Percentiles rank a stretch among this genome's conserved stretches.
Evolutionary conservation across 2,329 filamentous ascomycete species (phyloP).

Genomic region (Hypocreales sp.): DNA sequence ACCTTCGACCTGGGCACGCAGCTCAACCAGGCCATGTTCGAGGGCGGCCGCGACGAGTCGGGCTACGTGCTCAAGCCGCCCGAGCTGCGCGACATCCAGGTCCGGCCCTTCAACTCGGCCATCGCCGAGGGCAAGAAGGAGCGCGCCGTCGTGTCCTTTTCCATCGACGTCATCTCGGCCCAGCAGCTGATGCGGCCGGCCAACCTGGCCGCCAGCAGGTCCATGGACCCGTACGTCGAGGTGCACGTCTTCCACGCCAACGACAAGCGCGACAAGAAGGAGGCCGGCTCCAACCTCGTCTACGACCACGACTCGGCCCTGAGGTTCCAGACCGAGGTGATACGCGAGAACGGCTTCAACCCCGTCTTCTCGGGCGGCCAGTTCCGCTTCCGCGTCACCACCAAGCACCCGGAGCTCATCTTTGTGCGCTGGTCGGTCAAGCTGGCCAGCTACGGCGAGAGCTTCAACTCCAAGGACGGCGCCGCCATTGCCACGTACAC

Average conservation of each 20-base stretch:
- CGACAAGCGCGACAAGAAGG: slow-evolving; percentile 79
- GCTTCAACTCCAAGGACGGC: slow-evolving; percentile 39
- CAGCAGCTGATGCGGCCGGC: slow-evolving; percentile 82
- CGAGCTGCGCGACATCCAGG: slow-evolving; percentile 60
- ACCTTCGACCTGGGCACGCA: slow-evolving; percentile 94
- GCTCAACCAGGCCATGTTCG: slow-evolving; percentile 95
- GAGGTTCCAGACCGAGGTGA: slow-evolving; percentile 63
- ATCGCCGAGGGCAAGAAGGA: slow-evolving; percentile 51
- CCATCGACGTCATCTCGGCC: slow-evolving; percentile 79
- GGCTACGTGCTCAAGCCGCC: slow-evolving; percentile 91
- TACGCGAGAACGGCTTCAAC: slow-evolving; percentile 84
- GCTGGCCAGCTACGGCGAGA: slow-evolving; percentile 65
- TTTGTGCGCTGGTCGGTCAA: slow-evolving; percentile 90
- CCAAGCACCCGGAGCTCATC: slow-evolving; percentile 86
- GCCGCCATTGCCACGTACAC: slow-evolving; percentile 74
- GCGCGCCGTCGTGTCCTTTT: slow-evolving; percentile 71
- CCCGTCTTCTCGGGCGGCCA: slow-evolving; percentile 63
- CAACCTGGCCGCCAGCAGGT: slow-evolving; percentile 52
- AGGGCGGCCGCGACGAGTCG: slow-evolving; percentile 68
- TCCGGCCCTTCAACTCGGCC: slow-evolving; percentile 32
- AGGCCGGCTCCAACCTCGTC: slow-evolving; percentile 43
- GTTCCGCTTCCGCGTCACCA: slow-evolving; percentile 70
- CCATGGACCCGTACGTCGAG: slow-evolving; percentile 85
- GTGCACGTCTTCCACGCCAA: slow-evolving; percentile 91
- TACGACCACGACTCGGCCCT: slow-evolving; percentile 43